phyloP scores from a whole-genome alignment of 139 green algal genomes.

The Micromonas pusilla region DNA sequence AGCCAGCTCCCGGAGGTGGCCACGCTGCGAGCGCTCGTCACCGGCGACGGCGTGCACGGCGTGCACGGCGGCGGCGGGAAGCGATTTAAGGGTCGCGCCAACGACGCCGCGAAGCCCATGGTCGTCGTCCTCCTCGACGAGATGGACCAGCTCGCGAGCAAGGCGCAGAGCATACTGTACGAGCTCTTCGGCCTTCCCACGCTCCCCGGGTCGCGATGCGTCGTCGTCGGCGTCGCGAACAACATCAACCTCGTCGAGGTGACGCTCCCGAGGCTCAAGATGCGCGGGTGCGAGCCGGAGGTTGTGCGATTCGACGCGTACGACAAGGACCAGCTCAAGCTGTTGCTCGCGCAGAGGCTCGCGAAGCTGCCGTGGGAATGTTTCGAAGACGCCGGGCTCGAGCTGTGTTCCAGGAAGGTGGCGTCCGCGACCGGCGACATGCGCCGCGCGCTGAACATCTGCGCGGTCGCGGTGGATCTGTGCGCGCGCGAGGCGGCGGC shows the following conservation, averaged over 20 bases:
- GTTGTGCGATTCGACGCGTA: slow-evolving; percentile 32
- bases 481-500: slow-evolving; percentile 6
- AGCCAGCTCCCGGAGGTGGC: slow-evolving; percentile 17
- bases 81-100: not conserved
- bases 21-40: slow-evolving; percentile 3
- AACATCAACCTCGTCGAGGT: slow-evolving; percentile 34
- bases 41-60: not conserved
- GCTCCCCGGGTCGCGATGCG: slow-evolving; percentile 32
- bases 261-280: slow-evolving; percentile 31
- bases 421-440: slow-evolving; percentile 36
- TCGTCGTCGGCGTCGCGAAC: slow-evolving; percentile 43
- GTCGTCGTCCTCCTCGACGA: slow-evolving; percentile 40
- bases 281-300: slow-evolving; percentile 30
- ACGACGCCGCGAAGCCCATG: slow-evolving; percentile 8
- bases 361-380: not conserved
- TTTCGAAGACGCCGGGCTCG: slow-evolving; percentile 4
- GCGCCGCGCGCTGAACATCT: slow-evolving; percentile 37
- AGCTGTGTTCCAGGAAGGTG: slow-evolving; percentile 33
- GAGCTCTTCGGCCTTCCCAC: slow-evolving; percentile 38
- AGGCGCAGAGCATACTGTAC: slow-evolving; percentile 30
- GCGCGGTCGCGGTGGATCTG: slow-evolving; percentile 10
- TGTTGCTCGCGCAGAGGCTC: slow-evolving; percentile 22
- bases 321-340: slow-evolving; percentile 25
- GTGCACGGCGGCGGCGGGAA: not conserved
- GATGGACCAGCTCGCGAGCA: slow-evolving; percentile 37